Percentiles rank a stretch among this genome's conserved stretches.
phyloP scores from a whole-genome alignment of 2,329 filamentous ascomycete species.

The Colletotrichum sp. region DNA sequence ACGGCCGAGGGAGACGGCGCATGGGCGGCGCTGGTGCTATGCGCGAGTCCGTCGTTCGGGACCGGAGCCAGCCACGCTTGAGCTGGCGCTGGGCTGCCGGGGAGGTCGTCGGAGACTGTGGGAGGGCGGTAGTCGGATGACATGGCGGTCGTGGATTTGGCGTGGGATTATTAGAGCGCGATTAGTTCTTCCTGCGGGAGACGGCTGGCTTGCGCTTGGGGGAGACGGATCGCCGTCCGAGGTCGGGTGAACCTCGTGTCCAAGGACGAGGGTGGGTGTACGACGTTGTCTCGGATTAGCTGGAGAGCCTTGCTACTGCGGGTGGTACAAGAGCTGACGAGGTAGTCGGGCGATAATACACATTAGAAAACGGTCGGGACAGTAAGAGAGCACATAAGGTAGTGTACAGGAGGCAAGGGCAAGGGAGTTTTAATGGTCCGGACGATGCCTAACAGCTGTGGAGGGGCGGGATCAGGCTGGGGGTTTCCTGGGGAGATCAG shows the following conservation, averaged over 20 bases:
- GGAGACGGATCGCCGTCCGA: neutral
- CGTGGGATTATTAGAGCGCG: neutral
- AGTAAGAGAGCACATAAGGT: neutral
- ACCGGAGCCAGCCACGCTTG: constrained; percentile 6
- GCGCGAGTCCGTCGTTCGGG: neutral
- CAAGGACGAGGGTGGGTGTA: neutral
- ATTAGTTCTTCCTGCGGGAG: neutral
- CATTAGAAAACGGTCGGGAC: neutral
- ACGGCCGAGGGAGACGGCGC: neutral
- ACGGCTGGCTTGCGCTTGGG: neutral
- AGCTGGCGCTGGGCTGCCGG: neutral
- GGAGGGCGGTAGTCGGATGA: constrained; percentile 5
- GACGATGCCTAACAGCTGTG: neutral
- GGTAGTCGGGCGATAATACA: neutral
- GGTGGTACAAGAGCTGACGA: neutral
- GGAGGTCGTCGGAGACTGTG: neutral
- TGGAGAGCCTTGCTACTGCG: neutral
- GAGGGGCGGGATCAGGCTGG: constrained; percentile 4
- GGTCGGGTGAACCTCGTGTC: neutral
- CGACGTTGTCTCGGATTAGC: constrained; percentile 7
- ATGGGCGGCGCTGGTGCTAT: neutral
- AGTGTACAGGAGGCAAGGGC: neutral
- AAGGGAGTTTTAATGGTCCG: neutral
- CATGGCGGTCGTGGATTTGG: neutral
- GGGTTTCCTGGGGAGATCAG: neutral